Evolutionary conservation across 1,139 yeast genomes (phyloP).

Genomic region (Debaryomyces coudertii): DNA sequence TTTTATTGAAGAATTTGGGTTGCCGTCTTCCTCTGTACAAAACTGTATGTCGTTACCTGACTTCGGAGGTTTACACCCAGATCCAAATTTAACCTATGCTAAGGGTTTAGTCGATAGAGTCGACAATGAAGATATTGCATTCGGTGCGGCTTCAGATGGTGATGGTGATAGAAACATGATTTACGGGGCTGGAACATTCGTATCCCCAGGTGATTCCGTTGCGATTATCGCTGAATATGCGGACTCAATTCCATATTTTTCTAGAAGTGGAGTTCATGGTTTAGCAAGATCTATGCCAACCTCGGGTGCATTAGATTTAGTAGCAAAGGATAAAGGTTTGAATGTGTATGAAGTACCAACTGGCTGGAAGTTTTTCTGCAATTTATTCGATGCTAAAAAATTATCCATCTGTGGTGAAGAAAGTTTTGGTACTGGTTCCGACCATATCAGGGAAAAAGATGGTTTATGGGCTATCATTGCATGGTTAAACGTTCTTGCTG

Average conservation of each 20-base stretch:
- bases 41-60: conserved; percentile 81
- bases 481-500: conserved; percentile 94
- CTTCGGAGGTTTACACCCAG: conserved; percentile 98
- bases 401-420: conserved; percentile 98
- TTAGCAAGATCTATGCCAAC: conserved; percentile 99
- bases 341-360: conserved; percentile 94
- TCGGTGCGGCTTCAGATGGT: conserved; percentile 99
- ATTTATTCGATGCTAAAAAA: conserved; percentile 88
- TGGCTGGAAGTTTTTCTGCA: conserved; percentile 98
- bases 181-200: conserved; percentile 93
- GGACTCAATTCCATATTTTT: conserved; percentile 84
- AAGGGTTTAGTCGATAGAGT: conserved; percentile 83
- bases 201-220: conserved; percentile 97
- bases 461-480: conserved; percentile 98
- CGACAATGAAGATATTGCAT: conserved; percentile 76
- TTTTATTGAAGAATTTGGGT: conserved; percentile 82
- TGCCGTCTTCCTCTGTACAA: conserved; percentile 72
- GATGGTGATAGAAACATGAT: conserved; percentile 99
- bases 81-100: conserved; percentile 96
- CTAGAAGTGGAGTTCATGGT: conserved; percentile 84
- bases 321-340: conserved; percentile 77
- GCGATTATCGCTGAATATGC: conserved; percentile 97
- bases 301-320: conserved; percentile 89
- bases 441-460: conserved; percentile 96
- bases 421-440: conserved; percentile 96